Base-by-base conservation (phyloP, 78 protist genomes). In the Speleostelium caveatum region DNA sequence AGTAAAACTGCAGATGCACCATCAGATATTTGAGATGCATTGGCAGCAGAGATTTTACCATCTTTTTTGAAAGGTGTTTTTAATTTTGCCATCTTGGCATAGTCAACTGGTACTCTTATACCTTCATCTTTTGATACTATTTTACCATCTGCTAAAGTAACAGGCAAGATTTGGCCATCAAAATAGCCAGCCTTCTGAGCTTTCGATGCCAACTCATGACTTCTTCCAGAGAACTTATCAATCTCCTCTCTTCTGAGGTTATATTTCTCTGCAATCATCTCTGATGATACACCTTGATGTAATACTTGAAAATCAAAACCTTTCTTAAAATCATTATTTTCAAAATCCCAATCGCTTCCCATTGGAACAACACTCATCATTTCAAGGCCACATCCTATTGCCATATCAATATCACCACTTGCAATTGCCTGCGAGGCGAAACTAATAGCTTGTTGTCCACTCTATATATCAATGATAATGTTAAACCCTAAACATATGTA, bases 1-100 rank as follows among this genome's bases (percentile, higher is more conserved):
- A 98, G 41, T 0, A 98, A 59, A 26, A 98, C 60, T 3, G 98
- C 97, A 1, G 99, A 95, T 0, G 99, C 99, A 38, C 99, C 99
- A 92, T 98, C 99, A 67, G 78, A 83, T n/a, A 98, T 56, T 16
- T 93, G 72, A 56, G 96, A 90, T 1, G 99, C 96, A 32, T 98
- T 98, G 35, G 96, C 99, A 3, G 99, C 99, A n/a, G 99, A 98
- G 32, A 98, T 77, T 2, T 93, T 69, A 72, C 96, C 96, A 33
- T 67, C 41, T 32, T 69, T 73, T 49, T 94, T 73, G 63, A 96
- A 96, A n/a, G 87, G 97, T 6, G 97, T 90, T 55, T 87, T 86
- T 24, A 96, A 86, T 21, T 39, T 55, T n/a, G 75, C 26, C 71
- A 96, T 38, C 45, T 89, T 92, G 24, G 63, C 92, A 22, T 72